Conservation (phyloP, 1,139 yeast genomes). For the Scheffersomyces insectosa region DNA sequence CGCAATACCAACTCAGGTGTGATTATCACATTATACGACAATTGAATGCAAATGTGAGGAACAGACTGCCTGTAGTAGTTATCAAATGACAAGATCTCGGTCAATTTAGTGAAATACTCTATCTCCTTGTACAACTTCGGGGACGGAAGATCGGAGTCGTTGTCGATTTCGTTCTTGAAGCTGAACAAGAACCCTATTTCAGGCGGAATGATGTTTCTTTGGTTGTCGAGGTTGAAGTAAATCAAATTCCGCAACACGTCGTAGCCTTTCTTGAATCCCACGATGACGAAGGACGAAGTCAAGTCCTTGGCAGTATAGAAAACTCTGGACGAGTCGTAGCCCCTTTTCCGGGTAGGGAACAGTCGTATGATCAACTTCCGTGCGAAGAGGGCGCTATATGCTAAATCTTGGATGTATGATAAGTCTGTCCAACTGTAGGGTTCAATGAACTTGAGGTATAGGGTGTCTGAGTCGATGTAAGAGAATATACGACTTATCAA, state of each 20-base stretch:
- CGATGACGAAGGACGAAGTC: slow-evolving; percentile 7
- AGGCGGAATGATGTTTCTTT: slow-evolving; percentile 12
- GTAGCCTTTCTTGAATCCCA: slow-evolving; percentile 15
- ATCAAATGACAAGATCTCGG: slow-evolving; percentile 22
- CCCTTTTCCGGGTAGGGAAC: not conserved
- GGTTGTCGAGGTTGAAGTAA: slow-evolving; percentile 9
- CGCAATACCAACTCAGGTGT: slow-evolving; percentile 5
- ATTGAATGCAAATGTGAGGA: slow-evolving; percentile 14
- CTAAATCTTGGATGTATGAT: slow-evolving; percentile 7
- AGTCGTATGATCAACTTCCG: slow-evolving; percentile 6
- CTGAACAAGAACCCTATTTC: slow-evolving; percentile 15
- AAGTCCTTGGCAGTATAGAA: slow-evolving; percentile 9
- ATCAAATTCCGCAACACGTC: slow-evolving; percentile 12
- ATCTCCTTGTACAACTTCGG: slow-evolving; percentile 3
- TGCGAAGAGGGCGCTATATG: slow-evolving; percentile 4
- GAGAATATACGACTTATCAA: slow-evolving; percentile 12
- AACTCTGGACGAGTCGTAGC: slow-evolving; percentile 10
- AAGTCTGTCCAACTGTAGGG: slow-evolving; percentile 3
- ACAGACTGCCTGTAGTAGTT: slow-evolving; percentile 13
- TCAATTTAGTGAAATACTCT: slow-evolving; percentile 13
- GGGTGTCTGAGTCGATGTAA: slow-evolving; percentile 8
- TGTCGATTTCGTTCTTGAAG: slow-evolving; percentile 1
- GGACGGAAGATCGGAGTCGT: not conserved
- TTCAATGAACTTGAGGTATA: slow-evolving; percentile 15
- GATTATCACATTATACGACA: slow-evolving; percentile 13